Evolutionary conservation across 768 basidiomycete genomes (phyloP), one percentile per base, ranked within the genome.

Genomic region (Mycena rosella): DNA sequence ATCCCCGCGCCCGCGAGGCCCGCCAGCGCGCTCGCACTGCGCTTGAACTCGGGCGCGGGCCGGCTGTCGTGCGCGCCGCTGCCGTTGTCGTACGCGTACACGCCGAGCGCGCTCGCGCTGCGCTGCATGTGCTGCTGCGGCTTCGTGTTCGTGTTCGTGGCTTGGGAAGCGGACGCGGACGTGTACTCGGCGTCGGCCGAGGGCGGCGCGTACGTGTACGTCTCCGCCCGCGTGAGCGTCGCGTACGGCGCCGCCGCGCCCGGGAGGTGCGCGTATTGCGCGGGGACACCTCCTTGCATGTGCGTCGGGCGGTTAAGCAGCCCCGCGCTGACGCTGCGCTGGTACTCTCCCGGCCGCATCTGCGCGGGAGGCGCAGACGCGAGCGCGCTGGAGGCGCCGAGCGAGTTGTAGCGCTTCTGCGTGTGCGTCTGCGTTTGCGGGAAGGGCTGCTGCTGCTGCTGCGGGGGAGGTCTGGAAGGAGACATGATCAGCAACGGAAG

Each of bases 371-470:
- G 64, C 6, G 48, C 14, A 18, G 51, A 44, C 27, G 59, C 61
- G 68, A 53, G 70, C 10, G 58, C 65, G 42, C 52, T 60, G n/a
- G 65, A 64, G 5, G 70, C 70, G 34, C 65, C 84, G 40, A 94
- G 85, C 2, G 92, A 93, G 76, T 91, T 90, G 78, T 88, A 91
- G 7, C 91, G 86, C 1, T 82, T 76, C 14, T 88, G 85, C 1
- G n/a, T n/a, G n/a, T n/a, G n/a, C n/a, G n/a, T n/a, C n/a, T n/a
- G n/a, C n/a, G n/a, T n/a, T n/a, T 76, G 26, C n/a, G 69, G 64
- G 68, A 65, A 68, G 20, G 65, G n/a, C n/a, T n/a, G 64, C 61
- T 71, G 55, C 9, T 32, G 14, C 60, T 42, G 15, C 60, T 51
- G 59, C 14, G 49, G 57, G 36, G 68, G 18, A 61, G 58, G 40